Conservation (phyloP, 768 basidiomycete genomes). For the Suillus alpinus region DNA sequence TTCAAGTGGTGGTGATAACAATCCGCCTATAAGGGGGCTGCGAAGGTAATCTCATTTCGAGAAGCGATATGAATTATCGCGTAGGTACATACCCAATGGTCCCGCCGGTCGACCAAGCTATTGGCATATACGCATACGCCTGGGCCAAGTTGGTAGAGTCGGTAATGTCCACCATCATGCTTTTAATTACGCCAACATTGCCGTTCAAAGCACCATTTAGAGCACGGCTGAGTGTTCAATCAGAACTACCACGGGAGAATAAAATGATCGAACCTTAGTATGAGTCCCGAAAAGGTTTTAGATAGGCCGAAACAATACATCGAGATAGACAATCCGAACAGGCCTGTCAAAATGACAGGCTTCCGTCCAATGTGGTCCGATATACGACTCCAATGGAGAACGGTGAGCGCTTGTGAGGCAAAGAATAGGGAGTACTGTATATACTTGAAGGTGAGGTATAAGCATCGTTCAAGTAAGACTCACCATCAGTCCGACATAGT, state of each 20-base stretch:
- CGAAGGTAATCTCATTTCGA: neutral
- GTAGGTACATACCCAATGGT: conserved; percentile 40
- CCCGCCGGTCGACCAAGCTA: conserved; percentile 43
- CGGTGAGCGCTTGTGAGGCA: conserved; percentile 69
- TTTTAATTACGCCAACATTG: conserved; percentile 70
- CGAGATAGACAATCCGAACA: conserved; percentile 62
- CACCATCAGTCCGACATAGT: conserved; percentile 76
- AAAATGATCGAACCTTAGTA: conserved; percentile 36
- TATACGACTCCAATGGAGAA: conserved; percentile 70
- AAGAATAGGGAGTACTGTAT: conserved; percentile 75
- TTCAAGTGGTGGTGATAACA: conserved; percentile 64
- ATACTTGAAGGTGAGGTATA: conserved; percentile 3
- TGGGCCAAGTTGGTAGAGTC: conserved; percentile 66
- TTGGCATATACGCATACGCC: conserved; percentile 68
- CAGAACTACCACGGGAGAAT: neutral
- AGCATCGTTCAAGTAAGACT: conserved; percentile 9
- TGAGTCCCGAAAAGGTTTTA: conserved; percentile 62
- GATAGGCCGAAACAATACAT: conserved; percentile 80
- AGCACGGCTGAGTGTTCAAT: conserved; percentile 44
- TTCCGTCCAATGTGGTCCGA: conserved; percentile 75
- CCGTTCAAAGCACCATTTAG: conserved; percentile 72
- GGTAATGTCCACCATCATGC: conserved; percentile 72
- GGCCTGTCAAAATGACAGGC: conserved; percentile 66
- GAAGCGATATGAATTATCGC: neutral
- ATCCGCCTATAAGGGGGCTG: conserved; percentile 69